These are phyloP conservation scores for Podospora didyma DNA, from an alignment of 495 filamentous ascomycete genomes.

Conservation along the genomic window DNA sequence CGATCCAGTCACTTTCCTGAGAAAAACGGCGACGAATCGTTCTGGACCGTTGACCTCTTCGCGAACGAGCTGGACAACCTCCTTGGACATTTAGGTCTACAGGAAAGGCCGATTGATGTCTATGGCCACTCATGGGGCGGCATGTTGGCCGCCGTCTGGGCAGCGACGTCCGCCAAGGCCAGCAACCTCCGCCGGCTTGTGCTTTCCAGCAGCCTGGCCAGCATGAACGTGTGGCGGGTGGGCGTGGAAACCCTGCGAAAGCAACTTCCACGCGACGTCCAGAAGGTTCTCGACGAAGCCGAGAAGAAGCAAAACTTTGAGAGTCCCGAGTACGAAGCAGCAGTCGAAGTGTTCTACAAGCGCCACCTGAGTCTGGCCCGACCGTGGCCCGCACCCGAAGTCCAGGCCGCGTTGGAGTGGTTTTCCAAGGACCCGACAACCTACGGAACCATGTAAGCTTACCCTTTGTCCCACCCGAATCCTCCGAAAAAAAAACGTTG, in stretches of 20 bases:
- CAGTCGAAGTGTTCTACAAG: background rate
- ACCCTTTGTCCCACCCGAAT: too few relatives aligned
- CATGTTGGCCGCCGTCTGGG: slow-evolving; percentile 40
- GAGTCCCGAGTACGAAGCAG: background rate
- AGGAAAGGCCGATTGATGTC: slow-evolving; percentile 30
- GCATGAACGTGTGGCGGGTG: background rate
- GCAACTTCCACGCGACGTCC: background rate
- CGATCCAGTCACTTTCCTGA: slow-evolving; percentile 42
- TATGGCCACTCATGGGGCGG: slow-evolving; percentile 51
- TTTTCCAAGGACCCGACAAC: background rate
- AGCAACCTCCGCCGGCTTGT: background rate
- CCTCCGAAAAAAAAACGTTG: too few relatives aligned
- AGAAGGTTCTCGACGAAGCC: background rate
- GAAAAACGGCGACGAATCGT: slow-evolving; percentile 35
- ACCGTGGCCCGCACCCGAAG: background rate
- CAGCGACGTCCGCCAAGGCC: background rate
- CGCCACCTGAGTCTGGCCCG: background rate
- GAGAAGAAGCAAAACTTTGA: background rate
- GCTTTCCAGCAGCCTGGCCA: slow-evolving; percentile 7
- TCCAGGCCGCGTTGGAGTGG: background rate
- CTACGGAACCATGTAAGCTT: background rate
- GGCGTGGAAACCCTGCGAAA: background rate
- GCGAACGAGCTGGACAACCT: slow-evolving; percentile 47
- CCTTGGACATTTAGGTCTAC: slow-evolving; percentile 34
- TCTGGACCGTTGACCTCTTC: slow-evolving; percentile 50